Percentiles rank a stretch among this genome's conserved stretches.
These are phyloP conservation scores for Blyttiomyces sp. DNA, from an alignment of 371 early-diverging fungal genomes.

Conservation along the genomic window DNA sequence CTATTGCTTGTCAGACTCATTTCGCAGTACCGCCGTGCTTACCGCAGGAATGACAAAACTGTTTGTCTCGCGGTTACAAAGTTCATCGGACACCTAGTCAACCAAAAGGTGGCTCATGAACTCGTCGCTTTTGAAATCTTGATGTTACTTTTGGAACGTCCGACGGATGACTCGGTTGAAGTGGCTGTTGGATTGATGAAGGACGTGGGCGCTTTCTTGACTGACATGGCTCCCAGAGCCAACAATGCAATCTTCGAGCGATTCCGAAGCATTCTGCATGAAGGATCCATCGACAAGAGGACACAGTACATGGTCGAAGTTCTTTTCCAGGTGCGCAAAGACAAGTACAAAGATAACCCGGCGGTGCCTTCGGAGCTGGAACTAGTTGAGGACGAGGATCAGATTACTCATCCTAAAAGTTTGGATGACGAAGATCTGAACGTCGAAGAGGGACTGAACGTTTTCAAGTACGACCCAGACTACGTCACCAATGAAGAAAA, in stretches of 20 bases:
- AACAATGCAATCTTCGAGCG: constrained; percentile 90
- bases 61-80: constrained; percentile 77
- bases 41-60: constrained; percentile 86
- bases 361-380: constrained; percentile 71
- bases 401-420: constrained; percentile 85
- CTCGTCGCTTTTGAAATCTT: constrained; percentile 86
- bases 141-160: constrained; percentile 80
- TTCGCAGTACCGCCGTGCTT: constrained; percentile 87
- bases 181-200: constrained; percentile 95
- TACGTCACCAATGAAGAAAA: constrained; percentile 80
- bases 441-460: constrained; percentile 73
- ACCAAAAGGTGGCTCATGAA: constrained; percentile 88
- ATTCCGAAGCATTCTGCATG: constrained; percentile 88
- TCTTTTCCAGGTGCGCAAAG: constrained; percentile 90
- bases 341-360: constrained; percentile 77
- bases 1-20: constrained; percentile 82
- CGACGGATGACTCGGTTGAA: constrained; percentile 96
- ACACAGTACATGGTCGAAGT: constrained; percentile 98
- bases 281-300: constrained; percentile 90
- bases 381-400: constrained; percentile 93
- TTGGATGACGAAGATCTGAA: constrained; percentile 87
- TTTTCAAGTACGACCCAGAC: constrained; percentile 82
- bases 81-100: constrained; percentile 91
- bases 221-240: constrained; percentile 74
- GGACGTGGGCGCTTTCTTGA: constrained; percentile 83